Evolutionary conservation across 108 stramenopile genomes (phyloP).

Genomic region (Stephanodiscus triporus): DNA sequence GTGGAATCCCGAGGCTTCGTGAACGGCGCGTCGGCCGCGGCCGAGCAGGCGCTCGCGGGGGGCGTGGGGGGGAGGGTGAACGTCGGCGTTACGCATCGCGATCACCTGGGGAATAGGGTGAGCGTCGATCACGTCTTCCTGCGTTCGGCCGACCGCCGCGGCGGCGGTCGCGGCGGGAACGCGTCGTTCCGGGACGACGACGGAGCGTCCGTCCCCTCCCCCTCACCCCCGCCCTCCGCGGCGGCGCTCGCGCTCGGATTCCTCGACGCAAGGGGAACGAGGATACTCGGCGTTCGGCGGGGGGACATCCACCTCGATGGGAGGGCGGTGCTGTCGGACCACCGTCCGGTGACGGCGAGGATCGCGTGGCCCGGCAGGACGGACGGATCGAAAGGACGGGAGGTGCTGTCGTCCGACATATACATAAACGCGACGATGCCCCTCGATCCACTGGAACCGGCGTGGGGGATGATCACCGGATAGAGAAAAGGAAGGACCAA

Average conservation of each 20-base stretch:
- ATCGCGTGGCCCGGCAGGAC: constrained; percentile 37
- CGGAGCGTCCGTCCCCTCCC: constrained; percentile 16
- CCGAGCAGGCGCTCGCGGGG: constrained; percentile 33
- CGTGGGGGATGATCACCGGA: constrained; percentile 44
- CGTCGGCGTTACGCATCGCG: constrained; percentile 48
- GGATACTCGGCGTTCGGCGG: constrained; percentile 37
- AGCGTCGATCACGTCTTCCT: constrained; percentile 52
- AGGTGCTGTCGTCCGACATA: constrained; percentile 31
- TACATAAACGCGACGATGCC: constrained; percentile 41
- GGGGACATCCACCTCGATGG: constrained; percentile 41
- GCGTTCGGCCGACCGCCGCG: constrained; percentile 1
- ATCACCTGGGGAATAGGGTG: constrained; percentile 47
- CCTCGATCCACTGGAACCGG: constrained; percentile 49
- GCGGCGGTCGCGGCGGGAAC: neutral
- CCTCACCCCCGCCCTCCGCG: too few species aligned
- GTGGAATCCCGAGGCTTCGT: constrained; percentile 46
- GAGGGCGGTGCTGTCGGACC: constrained; percentile 41
- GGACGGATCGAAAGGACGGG: constrained; percentile 3
- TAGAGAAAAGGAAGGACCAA: neutral
- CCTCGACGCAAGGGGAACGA: constrained; percentile 43
- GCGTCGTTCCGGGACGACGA: neutral
- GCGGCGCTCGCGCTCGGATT: constrained; percentile 45
- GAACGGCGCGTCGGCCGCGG: constrained; percentile 47
- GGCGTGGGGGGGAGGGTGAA: constrained; percentile 40
- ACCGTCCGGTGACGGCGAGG: constrained; percentile 52